phyloP scores from a whole-genome alignment of 768 basidiomycete species.

The Termitomyces sp. region DNA sequence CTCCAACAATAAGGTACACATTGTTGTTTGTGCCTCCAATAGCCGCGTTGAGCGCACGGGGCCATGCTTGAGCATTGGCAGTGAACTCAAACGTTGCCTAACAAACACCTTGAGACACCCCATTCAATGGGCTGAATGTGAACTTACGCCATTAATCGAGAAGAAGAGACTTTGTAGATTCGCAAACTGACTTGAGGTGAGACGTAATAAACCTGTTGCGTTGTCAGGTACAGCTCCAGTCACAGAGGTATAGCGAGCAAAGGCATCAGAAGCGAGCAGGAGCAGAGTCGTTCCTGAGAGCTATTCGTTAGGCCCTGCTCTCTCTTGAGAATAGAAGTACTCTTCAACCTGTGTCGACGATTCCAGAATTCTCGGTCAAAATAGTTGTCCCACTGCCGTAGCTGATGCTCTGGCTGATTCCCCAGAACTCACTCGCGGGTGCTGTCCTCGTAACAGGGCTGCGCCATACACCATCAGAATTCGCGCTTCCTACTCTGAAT shows the following conservation, averaged over 20 bases:
- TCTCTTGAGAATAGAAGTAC: background rate
- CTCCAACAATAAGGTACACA: constrained; percentile 30
- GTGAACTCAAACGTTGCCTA: constrained; percentile 33
- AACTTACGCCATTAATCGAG: constrained; percentile 41
- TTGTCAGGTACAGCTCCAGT: constrained; percentile 39
- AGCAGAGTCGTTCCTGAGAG: constrained; percentile 42
- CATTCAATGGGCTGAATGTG: background rate
- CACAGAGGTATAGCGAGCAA: constrained; percentile 32
- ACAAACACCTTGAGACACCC: background rate
- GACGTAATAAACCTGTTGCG: constrained; percentile 42
- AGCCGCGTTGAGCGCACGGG: constrained; percentile 25
- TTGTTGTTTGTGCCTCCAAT: constrained; percentile 26
- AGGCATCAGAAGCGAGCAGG: constrained; percentile 42
- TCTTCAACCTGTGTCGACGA: constrained; percentile 49
- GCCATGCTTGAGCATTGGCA: constrained; percentile 34
- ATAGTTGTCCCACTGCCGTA: constrained; percentile 42
- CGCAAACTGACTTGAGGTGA: constrained; percentile 46
- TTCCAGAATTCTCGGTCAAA: constrained; percentile 42
- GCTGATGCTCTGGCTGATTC: constrained; percentile 50
- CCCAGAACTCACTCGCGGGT: constrained; percentile 51
- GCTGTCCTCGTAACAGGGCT: constrained; percentile 43
- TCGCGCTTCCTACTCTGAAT: background rate
- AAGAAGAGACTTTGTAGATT: constrained; percentile 55
- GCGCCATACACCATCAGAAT: background rate
- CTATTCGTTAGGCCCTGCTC: background rate